phyloP scores from a whole-genome alignment of 2,329 filamentous ascomycete species.

The Colletotrichum lentis region DNA sequence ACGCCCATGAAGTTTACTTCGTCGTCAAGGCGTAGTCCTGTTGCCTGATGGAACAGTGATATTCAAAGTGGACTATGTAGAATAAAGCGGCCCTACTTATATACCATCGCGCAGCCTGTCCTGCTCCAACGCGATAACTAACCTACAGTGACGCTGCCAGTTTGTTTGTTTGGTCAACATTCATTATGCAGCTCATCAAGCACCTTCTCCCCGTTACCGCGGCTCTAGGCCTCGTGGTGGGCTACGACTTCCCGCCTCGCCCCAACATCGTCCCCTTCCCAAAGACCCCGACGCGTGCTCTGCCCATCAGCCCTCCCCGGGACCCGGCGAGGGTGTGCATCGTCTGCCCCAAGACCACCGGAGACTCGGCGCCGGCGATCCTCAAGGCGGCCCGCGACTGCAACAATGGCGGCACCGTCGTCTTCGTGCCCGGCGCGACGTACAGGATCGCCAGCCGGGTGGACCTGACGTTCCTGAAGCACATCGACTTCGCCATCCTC shows the following conservation, averaged over 20 bases:
- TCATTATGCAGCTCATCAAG: neutral
- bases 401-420: conserved; percentile 68
- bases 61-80: neutral
- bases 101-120: neutral
- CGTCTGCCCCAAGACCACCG: conserved; percentile 10
- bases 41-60: neutral
- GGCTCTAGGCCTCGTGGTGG: neutral
- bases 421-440: conserved; percentile 58
- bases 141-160: neutral
- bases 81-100: neutral
- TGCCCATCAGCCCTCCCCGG: neutral
- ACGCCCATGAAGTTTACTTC: neutral
- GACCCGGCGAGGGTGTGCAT: neutral
- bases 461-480: conserved; percentile 69
- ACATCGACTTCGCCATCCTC: conserved; percentile 66
- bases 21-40: neutral
- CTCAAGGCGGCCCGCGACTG: conserved; percentile 64
- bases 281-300: neutral
- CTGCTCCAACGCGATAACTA: neutral
- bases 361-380: conserved; percentile 51
- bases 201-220: neutral
- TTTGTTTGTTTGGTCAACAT: neutral
- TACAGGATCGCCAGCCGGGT: conserved; percentile 71
- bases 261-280: conserved; percentile 1
- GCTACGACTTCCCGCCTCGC: conserved; percentile 5